These are phyloP conservation scores for Melaleuca quinquenervia DNA, from an alignment of 345 rosid genomes.

Conservation along the genomic window DNA sequence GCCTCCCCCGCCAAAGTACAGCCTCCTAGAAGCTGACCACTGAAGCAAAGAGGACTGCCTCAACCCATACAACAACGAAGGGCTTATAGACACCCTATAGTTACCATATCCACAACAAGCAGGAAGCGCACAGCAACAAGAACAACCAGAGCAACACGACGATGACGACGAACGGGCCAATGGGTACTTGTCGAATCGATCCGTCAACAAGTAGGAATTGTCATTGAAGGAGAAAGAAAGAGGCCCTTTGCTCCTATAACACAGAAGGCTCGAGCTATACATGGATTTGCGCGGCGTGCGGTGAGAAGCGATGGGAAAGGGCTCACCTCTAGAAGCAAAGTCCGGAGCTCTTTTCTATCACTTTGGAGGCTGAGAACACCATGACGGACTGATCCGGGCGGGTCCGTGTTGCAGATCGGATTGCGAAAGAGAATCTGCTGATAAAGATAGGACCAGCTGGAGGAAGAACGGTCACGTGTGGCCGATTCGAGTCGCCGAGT, in stretches of 20 bases:
- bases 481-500: neutral
- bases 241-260: conserved; percentile 34
- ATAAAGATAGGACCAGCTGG: neutral
- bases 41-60: conserved; percentile 71
- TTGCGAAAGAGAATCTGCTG: neutral
- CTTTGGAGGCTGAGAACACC: neutral
- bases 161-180: conserved; percentile 7
- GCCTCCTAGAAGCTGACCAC: conserved; percentile 44
- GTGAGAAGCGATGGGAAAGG: neutral
- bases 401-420: neutral
- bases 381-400: neutral
- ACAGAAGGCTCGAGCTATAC: conserved; percentile 30
- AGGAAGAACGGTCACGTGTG: neutral
- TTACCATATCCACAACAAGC: neutral
- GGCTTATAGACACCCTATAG: conserved; percentile 13
- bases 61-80: conserved; percentile 42
- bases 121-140: conserved; percentile 23
- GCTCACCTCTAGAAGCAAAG: neutral
- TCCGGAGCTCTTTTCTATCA: neutral
- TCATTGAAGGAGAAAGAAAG: conserved; percentile 41
- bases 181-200: conserved; percentile 32
- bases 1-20: conserved; percentile 24
- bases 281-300: conserved; percentile 21
- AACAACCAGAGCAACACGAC: conserved; percentile 21
- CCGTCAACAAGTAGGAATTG: conserved; percentile 27